Percentiles rank a stretch among this genome's conserved stretches.
Evolutionary conservation across 1,284 basidiomycete species (phyloP).

Genomic region (Cutaneotrichosporon sp.): DNA sequence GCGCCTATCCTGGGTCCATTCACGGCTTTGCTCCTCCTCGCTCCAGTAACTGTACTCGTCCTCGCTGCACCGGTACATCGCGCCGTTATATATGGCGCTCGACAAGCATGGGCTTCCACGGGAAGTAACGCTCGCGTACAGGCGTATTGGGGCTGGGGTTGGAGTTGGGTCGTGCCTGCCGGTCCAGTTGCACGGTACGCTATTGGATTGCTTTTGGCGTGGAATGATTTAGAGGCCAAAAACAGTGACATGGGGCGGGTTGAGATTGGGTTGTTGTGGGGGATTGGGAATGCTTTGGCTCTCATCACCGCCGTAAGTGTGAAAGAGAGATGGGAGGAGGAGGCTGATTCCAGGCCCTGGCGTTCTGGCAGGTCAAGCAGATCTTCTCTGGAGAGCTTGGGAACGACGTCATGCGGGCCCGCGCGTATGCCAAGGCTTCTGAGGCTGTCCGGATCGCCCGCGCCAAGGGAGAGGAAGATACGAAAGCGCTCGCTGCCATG

Average conservation of each 20-base stretch:
- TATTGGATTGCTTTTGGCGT: constrained; percentile 37
- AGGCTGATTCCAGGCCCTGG: constrained; percentile 33
- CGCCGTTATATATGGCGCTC: constrained; percentile 20
- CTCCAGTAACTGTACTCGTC: constrained; percentile 30
- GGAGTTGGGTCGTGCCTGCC: constrained; percentile 41
- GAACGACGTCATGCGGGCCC: constrained; percentile 36
- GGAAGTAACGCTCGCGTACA: constrained; percentile 8
- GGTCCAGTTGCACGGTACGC: constrained; percentile 42
- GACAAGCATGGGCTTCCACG: constrained; percentile 30
- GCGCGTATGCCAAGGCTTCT: constrained; percentile 25
- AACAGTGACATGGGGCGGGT: constrained; percentile 18
- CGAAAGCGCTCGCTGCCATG: constrained; percentile 6
- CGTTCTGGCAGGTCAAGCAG: constrained; percentile 25
- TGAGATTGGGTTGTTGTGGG: constrained; percentile 29
- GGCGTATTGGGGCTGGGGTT: constrained; percentile 40
- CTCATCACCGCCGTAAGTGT: constrained; percentile 37
- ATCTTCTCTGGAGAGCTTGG: constrained; percentile 35
- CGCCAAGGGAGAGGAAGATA: constrained; percentile 6
- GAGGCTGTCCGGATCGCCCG: not conserved
- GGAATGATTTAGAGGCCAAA: constrained; percentile 36
- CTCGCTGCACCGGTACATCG: constrained; percentile 29
- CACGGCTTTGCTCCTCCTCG: constrained; percentile 33
- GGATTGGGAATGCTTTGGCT: constrained; percentile 32
- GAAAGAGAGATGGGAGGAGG: too few species aligned
- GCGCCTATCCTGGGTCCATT: constrained; percentile 42